Evolutionary conservation across 1,139 yeast species (phyloP).

Genomic region (Tardiomyces depauwii): DNA sequence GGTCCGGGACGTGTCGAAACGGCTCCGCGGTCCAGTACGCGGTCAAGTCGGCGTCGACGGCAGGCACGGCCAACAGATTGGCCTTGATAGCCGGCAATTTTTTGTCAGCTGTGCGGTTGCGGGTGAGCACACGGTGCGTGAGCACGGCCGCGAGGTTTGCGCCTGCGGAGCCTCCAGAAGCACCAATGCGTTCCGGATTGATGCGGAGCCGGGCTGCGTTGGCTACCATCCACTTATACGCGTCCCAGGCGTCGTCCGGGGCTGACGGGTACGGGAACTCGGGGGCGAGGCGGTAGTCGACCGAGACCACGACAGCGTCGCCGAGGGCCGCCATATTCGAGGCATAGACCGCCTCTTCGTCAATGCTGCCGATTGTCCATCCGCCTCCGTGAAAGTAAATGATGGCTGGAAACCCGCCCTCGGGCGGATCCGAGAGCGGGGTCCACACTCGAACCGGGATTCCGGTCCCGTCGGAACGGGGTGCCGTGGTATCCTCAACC

Average conservation of each 20-base stretch:
- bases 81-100: neutral
- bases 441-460: neutral
- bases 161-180: neutral
- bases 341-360: conserved; percentile 20
- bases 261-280: conserved; percentile 41
- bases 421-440: neutral
- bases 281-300: conserved; percentile 35
- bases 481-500: neutral
- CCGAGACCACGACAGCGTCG: conserved; percentile 19
- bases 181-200: neutral
- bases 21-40: neutral
- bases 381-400: conserved; percentile 29
- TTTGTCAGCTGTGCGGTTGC: neutral
- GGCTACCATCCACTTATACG: conserved; percentile 9
- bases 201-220: neutral
- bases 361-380: conserved; percentile 24
- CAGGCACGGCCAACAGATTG: neutral
- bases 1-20: neutral
- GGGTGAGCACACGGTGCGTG: neutral
- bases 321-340: conserved; percentile 16
- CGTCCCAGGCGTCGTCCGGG: conserved; percentile 36
- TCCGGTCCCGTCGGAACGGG: neutral
- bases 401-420: neutral
- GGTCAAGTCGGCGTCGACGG: neutral
- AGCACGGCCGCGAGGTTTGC: neutral